Percentiles rank a stretch among this genome's conserved stretches.
These are phyloP conservation scores for Phyllostachys edulis DNA, from an alignment of 176 grass and related monocot genomes.

Conservation along the genomic window DNA sequence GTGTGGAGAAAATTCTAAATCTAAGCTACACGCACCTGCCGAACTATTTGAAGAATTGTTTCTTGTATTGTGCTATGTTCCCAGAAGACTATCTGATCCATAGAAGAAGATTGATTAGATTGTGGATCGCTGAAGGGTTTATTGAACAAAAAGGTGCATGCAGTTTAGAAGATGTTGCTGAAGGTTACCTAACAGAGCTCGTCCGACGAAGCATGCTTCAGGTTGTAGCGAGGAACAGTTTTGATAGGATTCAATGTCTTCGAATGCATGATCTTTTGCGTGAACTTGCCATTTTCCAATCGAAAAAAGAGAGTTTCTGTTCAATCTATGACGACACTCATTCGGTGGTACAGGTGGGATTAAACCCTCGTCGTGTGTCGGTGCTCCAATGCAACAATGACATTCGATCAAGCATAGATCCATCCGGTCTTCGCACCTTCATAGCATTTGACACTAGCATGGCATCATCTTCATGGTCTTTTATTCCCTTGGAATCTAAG, in stretches of 20 bases:
- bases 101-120: constrained; percentile 33
- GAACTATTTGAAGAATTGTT: constrained; percentile 54
- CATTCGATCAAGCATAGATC: background rate
- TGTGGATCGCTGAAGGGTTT: constrained; percentile 65
- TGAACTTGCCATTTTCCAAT: constrained; percentile 40
- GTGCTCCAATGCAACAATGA: constrained; percentile 13
- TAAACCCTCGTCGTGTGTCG: background rate
- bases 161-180: constrained; percentile 57
- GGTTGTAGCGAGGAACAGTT: constrained; percentile 31
- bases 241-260: constrained; percentile 10
- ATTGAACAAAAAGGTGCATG: constrained; percentile 31
- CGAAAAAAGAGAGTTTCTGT: constrained; percentile 25
- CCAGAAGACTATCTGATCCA: constrained; percentile 42
- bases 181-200: constrained; percentile 37
- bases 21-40: constrained; percentile 54
- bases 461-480: background rate
- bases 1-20: constrained; percentile 43
- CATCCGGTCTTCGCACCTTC: constrained; percentile 34
- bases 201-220: constrained; percentile 51
- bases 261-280: constrained; percentile 61
- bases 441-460: constrained; percentile 28
- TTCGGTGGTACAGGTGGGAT: background rate
- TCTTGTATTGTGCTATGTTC: constrained; percentile 53
- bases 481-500: constrained; percentile 11
- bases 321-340: constrained; percentile 10